Evolutionary conservation across 2,329 filamentous ascomycete genomes (phyloP), one percentile per base, ranked within the genome.

Genomic region (Pseudogymnoascus sp.): DNA sequence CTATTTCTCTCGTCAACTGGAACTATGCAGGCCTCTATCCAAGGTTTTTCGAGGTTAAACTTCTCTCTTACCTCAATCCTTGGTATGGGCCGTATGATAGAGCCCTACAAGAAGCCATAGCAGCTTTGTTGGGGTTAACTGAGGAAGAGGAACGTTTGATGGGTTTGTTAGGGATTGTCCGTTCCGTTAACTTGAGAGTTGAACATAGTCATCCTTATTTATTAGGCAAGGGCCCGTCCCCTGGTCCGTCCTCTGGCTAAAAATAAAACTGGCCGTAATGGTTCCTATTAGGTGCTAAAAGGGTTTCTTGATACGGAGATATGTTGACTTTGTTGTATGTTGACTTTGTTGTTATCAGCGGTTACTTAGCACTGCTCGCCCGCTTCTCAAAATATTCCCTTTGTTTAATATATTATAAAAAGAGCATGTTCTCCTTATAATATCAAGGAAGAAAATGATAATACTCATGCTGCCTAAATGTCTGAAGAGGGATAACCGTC

Each of bases 1-100:
- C 36, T 13, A 64, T 71, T 3, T 69, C 66, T 65, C 66, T 72
- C 17, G 44, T 71, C 23, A 66, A 72, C 47, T 71, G 69, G 70
- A 67, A 60, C 4, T 63, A 66, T 64, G 66, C 70, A 17, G 68
- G 67, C 13, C 64, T 72, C 44, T 71, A 65, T 60, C 68, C 69
- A 17, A 66, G 64, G 1, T 69, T 70, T 35, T 71, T 67, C 44
- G 70, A 72, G 63, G 31, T 67, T 28, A 64, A 65, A 13, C 64
- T 61, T 23, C 63, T 71, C 36, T 40, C 64, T 60, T 71, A 33
- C 40, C 64, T 61, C 21, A 47, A 10, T 8, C 67, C 67, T 1
- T 65, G 68, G 40, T 64, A 69, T 61, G 50, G 17, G 9, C 21
- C 53, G 9, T 69, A 67, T 42, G 61, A 67, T 33, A 63, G 65